phyloP scores from a whole-genome alignment of 331 rosid genomes.

The Ulmus americana region DNA sequence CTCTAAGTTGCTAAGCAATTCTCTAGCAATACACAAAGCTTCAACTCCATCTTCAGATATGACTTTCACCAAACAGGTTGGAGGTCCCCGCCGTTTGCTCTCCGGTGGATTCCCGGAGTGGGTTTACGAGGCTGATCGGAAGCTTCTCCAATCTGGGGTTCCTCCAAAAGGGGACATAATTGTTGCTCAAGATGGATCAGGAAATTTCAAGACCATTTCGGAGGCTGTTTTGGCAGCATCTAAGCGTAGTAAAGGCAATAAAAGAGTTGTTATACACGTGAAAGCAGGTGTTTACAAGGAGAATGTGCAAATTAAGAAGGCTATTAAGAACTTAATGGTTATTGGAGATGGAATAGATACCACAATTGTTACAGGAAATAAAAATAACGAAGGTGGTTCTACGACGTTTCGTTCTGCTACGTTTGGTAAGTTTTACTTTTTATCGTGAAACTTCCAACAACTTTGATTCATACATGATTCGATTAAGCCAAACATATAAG shows the following conservation, averaged over 20 bases:
- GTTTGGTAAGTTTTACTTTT: conserved; percentile 45
- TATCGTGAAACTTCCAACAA: background rate
- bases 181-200: conserved; percentile 67
- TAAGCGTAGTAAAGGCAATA: conserved; percentile 7
- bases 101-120: conserved; percentile 39
- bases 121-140: conserved; percentile 45
- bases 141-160: conserved; percentile 31
- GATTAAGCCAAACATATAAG: too few species aligned
- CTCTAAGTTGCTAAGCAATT: conserved; percentile 61
- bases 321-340: conserved; percentile 46
- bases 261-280: conserved; percentile 50
- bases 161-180: conserved; percentile 38
- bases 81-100: conserved; percentile 37
- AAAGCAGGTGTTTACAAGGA: conserved; percentile 65
- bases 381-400: conserved; percentile 33
- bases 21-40: conserved; percentile 40
- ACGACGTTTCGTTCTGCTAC: conserved; percentile 75
- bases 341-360: conserved; percentile 68
- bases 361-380: conserved; percentile 43
- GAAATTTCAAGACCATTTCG: conserved; percentile 41
- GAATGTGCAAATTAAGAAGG: conserved; percentile 36
- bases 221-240: conserved; percentile 51
- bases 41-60: conserved; percentile 5
- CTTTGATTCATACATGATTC: background rate
- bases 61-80: conserved; percentile 16